Evolutionary conservation across 192 early-diverging fungal genomes (phyloP), one percentile per base, ranked within the genome.

Genomic region (Linderina pennispora): DNA sequence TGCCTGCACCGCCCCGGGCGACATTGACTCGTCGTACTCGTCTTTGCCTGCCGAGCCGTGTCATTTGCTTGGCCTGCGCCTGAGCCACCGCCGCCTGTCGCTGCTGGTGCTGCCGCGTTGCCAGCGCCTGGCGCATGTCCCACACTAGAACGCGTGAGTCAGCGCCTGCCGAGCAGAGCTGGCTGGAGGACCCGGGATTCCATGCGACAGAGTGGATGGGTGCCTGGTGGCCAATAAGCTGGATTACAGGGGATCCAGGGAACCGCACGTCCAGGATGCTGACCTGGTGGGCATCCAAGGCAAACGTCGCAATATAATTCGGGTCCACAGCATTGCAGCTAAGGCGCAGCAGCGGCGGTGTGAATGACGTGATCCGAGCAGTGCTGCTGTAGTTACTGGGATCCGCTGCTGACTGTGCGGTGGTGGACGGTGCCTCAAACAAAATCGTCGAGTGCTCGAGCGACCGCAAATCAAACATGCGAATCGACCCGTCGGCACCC

Each of bases 371-470:
- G 46, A 55, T 17, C 44, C 43, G 69, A 15, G 45, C 56, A n/a
- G n/a, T n/a, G n/a, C n/a, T n/a, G 17, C n/a, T 55, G 28, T 33
- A 39, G 8, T 35, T 13, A 13, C 46, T 34, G 14, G 50, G 33
- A 11, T 51, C 57, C 9, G 54, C 23, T 4, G 67, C 26, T 0
- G 69, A 52, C 1, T 62, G 45, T 11, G 72, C 60, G 8, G 55
- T 53, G 1, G 73, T 62, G 1, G 78, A 56, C 1, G 79, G 77
- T 2, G 90, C 85, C 65, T 99, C 97, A 61, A 98, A 99, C 23
- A 99, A 62, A 49, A 99, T 98, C 6, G 97, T 98, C 8, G 91
- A 96, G 65, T 98, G 97, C 48, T 97, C 97, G 17, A 99, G 76
- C 16, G 88, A 73, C 42, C 97, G 86, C 36, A 97, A 75, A 75